Percentiles rank a stretch among this genome's conserved stretches.
phyloP scores from a whole-genome alignment of 2,329 filamentous ascomycete genomes.

The Fusarium sp. region DNA sequence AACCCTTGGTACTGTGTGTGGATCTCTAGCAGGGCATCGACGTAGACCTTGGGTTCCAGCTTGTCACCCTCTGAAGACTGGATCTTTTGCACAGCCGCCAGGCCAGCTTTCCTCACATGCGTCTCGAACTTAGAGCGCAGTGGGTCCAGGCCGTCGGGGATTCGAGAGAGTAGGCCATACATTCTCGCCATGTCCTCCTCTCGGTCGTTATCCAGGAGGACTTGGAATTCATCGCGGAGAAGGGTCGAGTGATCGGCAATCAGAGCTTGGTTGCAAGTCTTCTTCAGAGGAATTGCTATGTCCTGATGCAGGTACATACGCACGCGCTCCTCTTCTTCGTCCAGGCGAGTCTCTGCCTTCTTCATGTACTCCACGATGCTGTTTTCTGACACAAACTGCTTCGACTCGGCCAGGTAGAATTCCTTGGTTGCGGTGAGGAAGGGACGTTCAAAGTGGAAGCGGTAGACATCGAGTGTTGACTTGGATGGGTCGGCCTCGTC shows the following conservation, averaged over 20 bases:
- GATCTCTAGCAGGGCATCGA: constrained; percentile 93
- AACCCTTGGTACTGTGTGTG: constrained; percentile 93
- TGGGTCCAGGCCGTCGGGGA: constrained; percentile 91
- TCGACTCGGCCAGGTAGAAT: constrained; percentile 94
- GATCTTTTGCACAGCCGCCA: constrained; percentile 91
- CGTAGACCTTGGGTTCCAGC: constrained; percentile 95
- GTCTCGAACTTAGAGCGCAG: constrained; percentile 88
- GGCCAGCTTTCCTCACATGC: constrained; percentile 90
- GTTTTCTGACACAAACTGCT: constrained; percentile 94
- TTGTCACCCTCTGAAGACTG: constrained; percentile 86
- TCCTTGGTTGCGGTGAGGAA: constrained; percentile 86
- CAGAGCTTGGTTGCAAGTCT: constrained; percentile 87
- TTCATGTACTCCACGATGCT: constrained; percentile 99
- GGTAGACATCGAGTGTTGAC: constrained; percentile 94
- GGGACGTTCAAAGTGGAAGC: constrained; percentile 90
- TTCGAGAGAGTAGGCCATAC: constrained; percentile 91
- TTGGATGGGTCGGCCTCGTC: constrained; percentile 95
- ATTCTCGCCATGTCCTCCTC: constrained; percentile 96
- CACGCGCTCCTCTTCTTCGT: constrained; percentile 95
- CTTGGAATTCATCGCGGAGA: constrained; percentile 95
- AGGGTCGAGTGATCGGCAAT: constrained; percentile 88
- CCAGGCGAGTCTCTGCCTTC: constrained; percentile 90
- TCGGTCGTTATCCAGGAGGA: constrained; percentile 91
- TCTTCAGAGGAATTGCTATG: constrained; percentile 86
- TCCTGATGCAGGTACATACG: constrained; percentile 91